A percentile compares a stretch with the other conserved stretches of the same genome.
Evolutionary conservation across 208 protist species (phyloP).

Genomic region (Leishmania amazonensis): DNA sequence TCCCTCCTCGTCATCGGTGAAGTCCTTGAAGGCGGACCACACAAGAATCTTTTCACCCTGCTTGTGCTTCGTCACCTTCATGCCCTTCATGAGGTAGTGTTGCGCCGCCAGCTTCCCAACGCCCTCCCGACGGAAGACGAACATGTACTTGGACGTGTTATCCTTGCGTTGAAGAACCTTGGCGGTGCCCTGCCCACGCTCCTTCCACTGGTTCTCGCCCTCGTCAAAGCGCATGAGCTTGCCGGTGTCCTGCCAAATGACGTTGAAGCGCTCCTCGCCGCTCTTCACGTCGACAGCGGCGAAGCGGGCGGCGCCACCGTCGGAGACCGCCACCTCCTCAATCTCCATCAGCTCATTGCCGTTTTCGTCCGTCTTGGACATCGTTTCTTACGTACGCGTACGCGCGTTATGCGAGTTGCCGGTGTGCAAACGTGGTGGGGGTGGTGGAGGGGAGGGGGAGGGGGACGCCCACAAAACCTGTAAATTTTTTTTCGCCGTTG

Average conservation of each 20-base stretch:
- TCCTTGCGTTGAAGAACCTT: constrained; percentile 85
- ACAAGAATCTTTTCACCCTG: constrained; percentile 75
- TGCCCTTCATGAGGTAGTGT: constrained; percentile 84
- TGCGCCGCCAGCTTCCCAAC: constrained; percentile 87
- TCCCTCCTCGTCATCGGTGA: constrained; percentile 86
- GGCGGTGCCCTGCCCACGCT: constrained; percentile 83
- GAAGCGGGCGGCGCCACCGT: constrained; percentile 82
- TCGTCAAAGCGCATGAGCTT: constrained; percentile 93
- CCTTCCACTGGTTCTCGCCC: constrained; percentile 94
- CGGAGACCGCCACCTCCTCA: constrained; percentile 88
- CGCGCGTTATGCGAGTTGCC: not conserved
- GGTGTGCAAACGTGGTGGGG: not conserved
- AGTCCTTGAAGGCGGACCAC: constrained; percentile 85
- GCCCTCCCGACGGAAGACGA: constrained; percentile 89
- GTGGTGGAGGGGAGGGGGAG: not conserved
- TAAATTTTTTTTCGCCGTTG: too few relatives aligned
- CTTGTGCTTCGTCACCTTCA: constrained; percentile 73
- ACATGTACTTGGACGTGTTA: constrained; percentile 63
- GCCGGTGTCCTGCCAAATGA: constrained; percentile 66
- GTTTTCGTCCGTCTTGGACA: constrained; percentile 52
- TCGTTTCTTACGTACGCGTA: constrained; percentile 11
- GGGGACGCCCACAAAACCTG: not conserved
- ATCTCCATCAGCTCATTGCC: constrained; percentile 90
- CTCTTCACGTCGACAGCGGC: constrained; percentile 82
- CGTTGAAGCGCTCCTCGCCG: constrained; percentile 85